Percentiles rank a stretch among this genome's conserved stretches.
Conservation (phyloP, 1,284 basidiomycete genomes). For the Rhizoctonia solani region DNA sequence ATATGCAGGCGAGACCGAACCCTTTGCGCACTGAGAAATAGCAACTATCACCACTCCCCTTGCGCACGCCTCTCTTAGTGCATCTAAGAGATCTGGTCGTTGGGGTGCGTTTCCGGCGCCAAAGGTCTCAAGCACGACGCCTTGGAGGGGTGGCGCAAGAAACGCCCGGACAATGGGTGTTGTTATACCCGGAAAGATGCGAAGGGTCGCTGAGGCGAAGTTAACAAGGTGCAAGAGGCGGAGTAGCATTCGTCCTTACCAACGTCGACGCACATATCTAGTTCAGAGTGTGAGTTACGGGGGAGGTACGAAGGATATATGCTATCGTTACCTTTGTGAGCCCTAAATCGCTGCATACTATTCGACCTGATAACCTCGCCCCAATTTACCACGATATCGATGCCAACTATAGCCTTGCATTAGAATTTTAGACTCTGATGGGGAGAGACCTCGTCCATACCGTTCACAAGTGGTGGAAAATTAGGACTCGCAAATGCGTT, state of each 20-base stretch:
- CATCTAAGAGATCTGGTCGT: conserved; percentile 65
- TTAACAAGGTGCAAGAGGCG: not conserved
- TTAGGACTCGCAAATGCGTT: conserved; percentile 88
- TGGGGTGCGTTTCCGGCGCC: conserved; percentile 87
- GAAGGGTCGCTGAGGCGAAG: conserved; percentile 61
- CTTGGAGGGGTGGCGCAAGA: conserved; percentile 68
- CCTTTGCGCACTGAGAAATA: conserved; percentile 87
- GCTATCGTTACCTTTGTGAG: conserved; percentile 66
- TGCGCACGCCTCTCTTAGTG: conserved; percentile 77
- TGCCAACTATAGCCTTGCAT: conserved; percentile 63
- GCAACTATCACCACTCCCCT: conserved; percentile 87
- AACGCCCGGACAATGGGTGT: conserved; percentile 72
- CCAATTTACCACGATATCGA: conserved; percentile 88
- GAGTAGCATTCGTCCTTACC: conserved; percentile 51
- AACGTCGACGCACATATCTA: conserved; percentile 78
- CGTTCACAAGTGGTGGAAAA: conserved; percentile 81
- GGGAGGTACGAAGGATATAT: conserved; percentile 10
- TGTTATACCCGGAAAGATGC: conserved; percentile 87
- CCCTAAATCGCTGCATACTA: conserved; percentile 72
- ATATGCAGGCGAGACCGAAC: conserved; percentile 78
- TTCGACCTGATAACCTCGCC: conserved; percentile 80
- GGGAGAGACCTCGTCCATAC: conserved; percentile 47
- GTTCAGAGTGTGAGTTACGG: conserved; percentile 2
- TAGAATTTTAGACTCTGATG: not conserved
- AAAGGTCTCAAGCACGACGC: conserved; percentile 86